A percentile compares a stretch with the other conserved stretches of the same genome.
These are phyloP conservation scores for Xylaria sp. DNA, from an alignment of 2,329 filamentous ascomycete species.

Conservation along the genomic window DNA sequence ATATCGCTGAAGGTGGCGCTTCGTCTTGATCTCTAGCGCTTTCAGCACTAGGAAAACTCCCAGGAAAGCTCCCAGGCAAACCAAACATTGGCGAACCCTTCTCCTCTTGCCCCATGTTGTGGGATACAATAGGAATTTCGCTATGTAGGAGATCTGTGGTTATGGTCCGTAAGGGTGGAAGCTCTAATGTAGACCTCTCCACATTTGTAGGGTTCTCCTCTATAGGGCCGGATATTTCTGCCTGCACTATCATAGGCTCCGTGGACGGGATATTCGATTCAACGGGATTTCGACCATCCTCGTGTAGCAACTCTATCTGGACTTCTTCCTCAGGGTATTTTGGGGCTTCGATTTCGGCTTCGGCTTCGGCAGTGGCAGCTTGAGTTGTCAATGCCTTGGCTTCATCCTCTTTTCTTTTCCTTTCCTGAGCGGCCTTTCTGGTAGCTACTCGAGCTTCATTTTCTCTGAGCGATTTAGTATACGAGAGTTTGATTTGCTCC, in stretches of 20 bases:
- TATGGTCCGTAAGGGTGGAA: slow-evolving; percentile 31
- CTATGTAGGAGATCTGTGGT: slow-evolving; percentile 28
- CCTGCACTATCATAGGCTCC: slow-evolving; percentile 13
- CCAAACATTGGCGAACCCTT: slow-evolving; percentile 70
- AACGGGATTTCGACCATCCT: slow-evolving; percentile 9
- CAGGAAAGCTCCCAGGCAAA: slow-evolving; percentile 67
- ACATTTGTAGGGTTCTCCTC: slow-evolving; percentile 24
- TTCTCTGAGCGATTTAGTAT: slow-evolving; percentile 81
- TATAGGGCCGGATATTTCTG: slow-evolving; percentile 9
- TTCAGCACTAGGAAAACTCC: slow-evolving; percentile 58
- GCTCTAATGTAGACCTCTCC: slow-evolving; percentile 27
- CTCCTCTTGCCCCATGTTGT: slow-evolving; percentile 9
- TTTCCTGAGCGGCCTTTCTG: slow-evolving; percentile 58
- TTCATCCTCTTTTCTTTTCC: slow-evolving; percentile 59
- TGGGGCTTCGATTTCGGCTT: slow-evolving; percentile 49
- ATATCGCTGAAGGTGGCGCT: slow-evolving; percentile 63
- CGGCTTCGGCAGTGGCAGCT: slow-evolving; percentile 54
- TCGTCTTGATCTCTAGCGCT: slow-evolving; percentile 51
- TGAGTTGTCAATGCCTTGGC: slow-evolving; percentile 42
- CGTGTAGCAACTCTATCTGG: slow-evolving; percentile 20
- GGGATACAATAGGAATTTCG: slow-evolving; percentile 17
- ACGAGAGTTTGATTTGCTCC: slow-evolving; percentile 82
- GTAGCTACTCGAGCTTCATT: slow-evolving; percentile 64
- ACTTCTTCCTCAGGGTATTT: slow-evolving; percentile 26
- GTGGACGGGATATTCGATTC: slow-evolving; percentile 1